Percentiles rank a stretch among this genome's conserved stretches.
These are phyloP conservation scores for Colletotrichum gigasporum DNA, from an alignment of 2,329 filamentous ascomycete species.

Conservation along the genomic window DNA sequence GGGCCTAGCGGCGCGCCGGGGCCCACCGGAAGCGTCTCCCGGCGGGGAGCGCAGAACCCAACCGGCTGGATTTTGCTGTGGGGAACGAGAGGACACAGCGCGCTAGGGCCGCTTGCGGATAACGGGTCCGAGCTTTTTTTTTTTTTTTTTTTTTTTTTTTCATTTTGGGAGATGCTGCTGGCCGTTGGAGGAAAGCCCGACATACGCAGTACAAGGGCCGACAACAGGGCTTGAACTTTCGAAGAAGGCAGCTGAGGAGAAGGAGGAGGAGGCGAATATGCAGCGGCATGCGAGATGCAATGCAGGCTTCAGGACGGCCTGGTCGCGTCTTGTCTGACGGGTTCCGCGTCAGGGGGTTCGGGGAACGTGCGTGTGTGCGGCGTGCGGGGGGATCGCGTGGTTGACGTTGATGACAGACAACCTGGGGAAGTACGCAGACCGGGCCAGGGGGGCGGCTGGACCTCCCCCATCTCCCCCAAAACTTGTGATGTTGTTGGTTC, in stretches of 20 bases:
- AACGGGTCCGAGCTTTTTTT: conserved; percentile 10
- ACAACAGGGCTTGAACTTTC: too few relatives aligned
- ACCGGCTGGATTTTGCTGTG: background rate
- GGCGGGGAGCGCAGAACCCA: conserved; percentile 16
- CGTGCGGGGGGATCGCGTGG: background rate
- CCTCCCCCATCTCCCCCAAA: background rate
- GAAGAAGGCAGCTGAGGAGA: too few relatives aligned
- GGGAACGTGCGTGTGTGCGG: too few relatives aligned
- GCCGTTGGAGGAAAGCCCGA: too few relatives aligned
- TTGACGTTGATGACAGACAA: background rate
- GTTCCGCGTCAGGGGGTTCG: too few relatives aligned
- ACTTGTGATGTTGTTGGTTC: background rate
- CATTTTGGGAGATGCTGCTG: background rate
- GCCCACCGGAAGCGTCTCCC: background rate
- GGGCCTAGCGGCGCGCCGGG: conserved; percentile 15
- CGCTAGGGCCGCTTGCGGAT: conserved; percentile 8
- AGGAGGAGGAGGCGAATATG: too few relatives aligned
- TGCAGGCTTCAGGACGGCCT: background rate
- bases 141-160: background rate
- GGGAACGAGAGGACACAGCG: background rate
- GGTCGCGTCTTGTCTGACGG: background rate
- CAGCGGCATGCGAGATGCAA: background rate
- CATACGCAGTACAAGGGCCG: too few relatives aligned
- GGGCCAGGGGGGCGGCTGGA: background rate
- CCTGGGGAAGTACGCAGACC: too few relatives aligned